phyloP scores from a whole-genome alignment of 1,284 basidiomycete species.

The Hypsizygus ulmarius region DNA sequence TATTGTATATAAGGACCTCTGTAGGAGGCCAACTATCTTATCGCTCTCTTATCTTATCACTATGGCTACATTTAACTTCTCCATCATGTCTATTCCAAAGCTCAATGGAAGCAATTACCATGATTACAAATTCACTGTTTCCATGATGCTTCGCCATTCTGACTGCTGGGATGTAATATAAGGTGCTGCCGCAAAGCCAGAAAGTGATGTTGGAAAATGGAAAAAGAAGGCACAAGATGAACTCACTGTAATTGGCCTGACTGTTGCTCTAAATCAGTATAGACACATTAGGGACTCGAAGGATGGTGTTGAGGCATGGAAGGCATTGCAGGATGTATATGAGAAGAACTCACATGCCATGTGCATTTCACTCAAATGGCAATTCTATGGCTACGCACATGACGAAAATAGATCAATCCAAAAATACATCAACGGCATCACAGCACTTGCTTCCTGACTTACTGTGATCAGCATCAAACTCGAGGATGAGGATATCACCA shows the following conservation, averaged over 20 bases:
- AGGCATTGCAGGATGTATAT: background rate
- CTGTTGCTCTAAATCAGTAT: conserved; percentile 5
- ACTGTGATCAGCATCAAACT: background rate
- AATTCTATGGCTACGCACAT: background rate
- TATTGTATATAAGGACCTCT: no score
- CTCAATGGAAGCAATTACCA: conserved; percentile 13
- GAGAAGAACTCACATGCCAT: conserved; percentile 1
- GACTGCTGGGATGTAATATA: conserved; percentile 12
- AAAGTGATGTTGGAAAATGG: background rate
- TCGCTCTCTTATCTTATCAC: no score
- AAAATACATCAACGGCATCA: background rate
- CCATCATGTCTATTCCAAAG: background rate
- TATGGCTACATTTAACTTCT: background rate
- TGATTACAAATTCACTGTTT: conserved; percentile 21
- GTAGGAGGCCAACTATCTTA: no score
- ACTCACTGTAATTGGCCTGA: conserved; percentile 2
- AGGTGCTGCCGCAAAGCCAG: background rate
- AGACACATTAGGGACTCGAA: conserved; percentile 4
- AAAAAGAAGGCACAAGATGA: conserved; percentile 4
- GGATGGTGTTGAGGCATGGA: conserved; percentile 4
- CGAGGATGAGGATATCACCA: background rate
- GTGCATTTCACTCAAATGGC: conserved; percentile 1
- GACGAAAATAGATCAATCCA: background rate
- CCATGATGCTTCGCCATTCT: conserved; percentile 12
- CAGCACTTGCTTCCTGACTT: background rate